Conservation (phyloP, 2,329 filamentous ascomycete species). For the Ascochyta clinopodiicola region DNA sequence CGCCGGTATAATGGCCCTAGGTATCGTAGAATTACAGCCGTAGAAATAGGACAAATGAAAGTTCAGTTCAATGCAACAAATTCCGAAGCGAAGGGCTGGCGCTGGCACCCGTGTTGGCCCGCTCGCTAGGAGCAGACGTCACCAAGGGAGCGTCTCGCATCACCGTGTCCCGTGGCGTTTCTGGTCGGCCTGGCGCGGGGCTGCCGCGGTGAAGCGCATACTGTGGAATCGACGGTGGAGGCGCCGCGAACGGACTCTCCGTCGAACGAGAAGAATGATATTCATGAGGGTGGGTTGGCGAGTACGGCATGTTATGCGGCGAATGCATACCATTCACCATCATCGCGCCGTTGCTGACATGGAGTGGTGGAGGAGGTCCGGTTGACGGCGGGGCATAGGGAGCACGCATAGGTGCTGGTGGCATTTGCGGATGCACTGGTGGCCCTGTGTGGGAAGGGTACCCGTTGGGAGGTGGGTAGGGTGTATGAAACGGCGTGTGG, state of each 20-base stretch:
- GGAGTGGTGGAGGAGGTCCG: constrained; percentile 40
- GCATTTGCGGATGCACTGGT: constrained; percentile 39
- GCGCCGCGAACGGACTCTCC: constrained; percentile 44
- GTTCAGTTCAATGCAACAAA: constrained; percentile 50
- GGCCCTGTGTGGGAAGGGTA: constrained; percentile 43
- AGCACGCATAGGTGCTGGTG: constrained; percentile 34
- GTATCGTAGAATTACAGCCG: constrained; percentile 18
- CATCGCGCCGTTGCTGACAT: constrained; percentile 41
- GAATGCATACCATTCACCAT: constrained; percentile 49
- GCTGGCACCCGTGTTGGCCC: constrained; percentile 49
- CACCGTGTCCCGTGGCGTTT: constrained; percentile 43
- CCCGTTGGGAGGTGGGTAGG: constrained; percentile 44
- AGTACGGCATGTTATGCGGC: constrained; percentile 45
- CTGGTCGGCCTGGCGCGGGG: constrained; percentile 41
- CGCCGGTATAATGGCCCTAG: constrained; percentile 29
- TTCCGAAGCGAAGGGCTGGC: constrained; percentile 58
- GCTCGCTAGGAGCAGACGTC: constrained; percentile 37
- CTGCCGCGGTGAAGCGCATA: constrained; percentile 44
- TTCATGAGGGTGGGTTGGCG: constrained; percentile 44
- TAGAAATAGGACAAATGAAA: constrained; percentile 15
- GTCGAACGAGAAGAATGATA: constrained; percentile 44
- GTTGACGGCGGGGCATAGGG: constrained; percentile 39
- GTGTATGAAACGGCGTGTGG: constrained; percentile 40
- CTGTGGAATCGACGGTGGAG: constrained; percentile 31
- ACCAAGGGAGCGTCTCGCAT: constrained; percentile 42